These are phyloP conservation scores for Tetrahymena elliotti DNA, from an alignment of 73 alveolate genomes.

Conservation along the genomic window DNA sequence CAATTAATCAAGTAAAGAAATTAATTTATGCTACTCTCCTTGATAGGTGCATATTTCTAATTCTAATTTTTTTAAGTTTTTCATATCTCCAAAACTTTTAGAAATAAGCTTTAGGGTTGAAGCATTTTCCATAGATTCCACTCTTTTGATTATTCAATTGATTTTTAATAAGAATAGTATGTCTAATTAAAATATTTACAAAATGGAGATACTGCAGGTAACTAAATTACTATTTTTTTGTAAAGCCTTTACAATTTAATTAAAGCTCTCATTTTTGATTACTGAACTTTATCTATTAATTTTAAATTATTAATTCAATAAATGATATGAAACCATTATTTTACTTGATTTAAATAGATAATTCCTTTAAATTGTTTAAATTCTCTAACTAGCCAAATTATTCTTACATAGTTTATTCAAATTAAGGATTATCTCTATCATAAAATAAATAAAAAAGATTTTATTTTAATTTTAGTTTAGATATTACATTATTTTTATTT, in stretches of 20 bases:
- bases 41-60: background rate
- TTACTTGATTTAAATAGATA: background rate
- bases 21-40: background rate
- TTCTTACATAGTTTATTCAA: background rate
- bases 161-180: no score
- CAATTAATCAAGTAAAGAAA: no score
- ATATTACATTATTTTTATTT: background rate
- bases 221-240: no score
- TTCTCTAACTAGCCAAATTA: background rate
- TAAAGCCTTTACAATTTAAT: background rate
- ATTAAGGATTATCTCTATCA: background rate
- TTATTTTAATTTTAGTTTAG: no score
- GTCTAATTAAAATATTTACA: background rate
- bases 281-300: background rate
- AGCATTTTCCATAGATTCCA: background rate
- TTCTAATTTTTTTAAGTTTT: background rate
- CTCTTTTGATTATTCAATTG: background rate
- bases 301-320: no score
- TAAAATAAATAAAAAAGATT: background rate
- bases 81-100: background rate
- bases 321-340: no score
- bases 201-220: background rate
- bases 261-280: background rate
- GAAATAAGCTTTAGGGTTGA: background rate
- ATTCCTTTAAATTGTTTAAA: background rate